phyloP scores from a whole-genome alignment of 1,284 basidiomycete genomes.

The Ceratobasidium sp. region DNA sequence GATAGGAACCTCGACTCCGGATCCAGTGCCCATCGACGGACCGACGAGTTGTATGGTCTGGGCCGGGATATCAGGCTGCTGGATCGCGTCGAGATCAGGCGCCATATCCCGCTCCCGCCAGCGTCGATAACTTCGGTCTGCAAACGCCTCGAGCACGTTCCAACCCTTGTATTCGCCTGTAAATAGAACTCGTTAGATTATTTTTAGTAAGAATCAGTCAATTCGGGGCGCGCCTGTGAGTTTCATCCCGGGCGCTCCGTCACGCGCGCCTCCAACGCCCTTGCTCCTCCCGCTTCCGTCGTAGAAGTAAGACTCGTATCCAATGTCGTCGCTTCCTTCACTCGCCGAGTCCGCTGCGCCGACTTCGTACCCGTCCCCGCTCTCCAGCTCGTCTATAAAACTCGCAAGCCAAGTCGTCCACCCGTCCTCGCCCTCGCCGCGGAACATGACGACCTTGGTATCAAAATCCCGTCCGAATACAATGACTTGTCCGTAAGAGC shows the following conservation, averaged over 20 bases:
- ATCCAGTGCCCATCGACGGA: conserved; percentile 56
- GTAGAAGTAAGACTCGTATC: conserved; percentile 88
- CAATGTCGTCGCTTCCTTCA: conserved; percentile 77
- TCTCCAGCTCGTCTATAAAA: conserved; percentile 94
- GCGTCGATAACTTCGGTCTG: conserved; percentile 83
- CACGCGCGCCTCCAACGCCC: conserved; percentile 73
- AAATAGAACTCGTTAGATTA: conserved; percentile 60
- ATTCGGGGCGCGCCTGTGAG: conserved; percentile 19
- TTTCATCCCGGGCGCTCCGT: conserved; percentile 57
- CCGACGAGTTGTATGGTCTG: conserved; percentile 57
- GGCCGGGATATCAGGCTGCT: conserved; percentile 1
- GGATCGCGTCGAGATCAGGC: conserved; percentile 56
- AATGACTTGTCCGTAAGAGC: conserved; percentile 91
- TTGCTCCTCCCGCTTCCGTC: conserved; percentile 81
- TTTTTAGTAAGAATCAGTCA: background rate
- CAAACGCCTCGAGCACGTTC: conserved; percentile 91
- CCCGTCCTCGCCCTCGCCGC: conserved; percentile 88
- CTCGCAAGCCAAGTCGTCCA: conserved; percentile 96
- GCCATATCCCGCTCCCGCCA: conserved; percentile 86
- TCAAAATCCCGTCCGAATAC: conserved; percentile 98
- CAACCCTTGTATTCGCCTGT: conserved; percentile 89
- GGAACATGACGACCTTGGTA: conserved; percentile 94
- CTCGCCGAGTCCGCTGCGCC: conserved; percentile 66
- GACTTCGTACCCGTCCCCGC: conserved; percentile 86
- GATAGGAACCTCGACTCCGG: conserved; percentile 65